Evolutionary conservation across 441 rosid genomes (phyloP).

Genomic region (Kokia cookei): DNA sequence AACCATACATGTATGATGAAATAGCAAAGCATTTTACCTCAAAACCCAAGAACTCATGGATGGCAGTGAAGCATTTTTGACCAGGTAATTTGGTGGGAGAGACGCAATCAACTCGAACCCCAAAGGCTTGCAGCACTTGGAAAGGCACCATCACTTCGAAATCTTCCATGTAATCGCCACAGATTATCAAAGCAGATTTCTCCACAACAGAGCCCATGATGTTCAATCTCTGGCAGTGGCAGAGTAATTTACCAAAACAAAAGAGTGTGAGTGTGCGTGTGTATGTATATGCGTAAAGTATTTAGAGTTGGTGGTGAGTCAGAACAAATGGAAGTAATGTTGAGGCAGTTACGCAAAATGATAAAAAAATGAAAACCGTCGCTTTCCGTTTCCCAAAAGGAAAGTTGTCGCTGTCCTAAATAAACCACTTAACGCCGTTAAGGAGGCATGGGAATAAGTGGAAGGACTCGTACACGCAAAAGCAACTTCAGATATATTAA

Average conservation of each 20-base stretch:
- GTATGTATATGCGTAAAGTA: background rate
- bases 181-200: slow-evolving; percentile 33
- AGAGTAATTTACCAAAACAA: background rate
- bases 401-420: background rate
- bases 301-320: background rate
- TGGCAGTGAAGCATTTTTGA: slow-evolving; percentile 37
- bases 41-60: slow-evolving; percentile 40
- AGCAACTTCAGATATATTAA: no score
- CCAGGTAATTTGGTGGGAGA: slow-evolving; percentile 37
- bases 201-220: slow-evolving; percentile 21
- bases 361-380: background rate
- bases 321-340: background rate
- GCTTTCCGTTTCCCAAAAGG: background rate
- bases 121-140: slow-evolving; percentile 34
- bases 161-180: slow-evolving; percentile 50
- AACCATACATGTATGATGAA: background rate
- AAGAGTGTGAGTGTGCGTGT: background rate
- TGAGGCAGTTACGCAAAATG: background rate
- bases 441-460: background rate
- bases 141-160: slow-evolving; percentile 37
- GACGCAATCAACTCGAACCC: slow-evolving; percentile 35
- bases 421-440: background rate
- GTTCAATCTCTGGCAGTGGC: background rate
- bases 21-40: slow-evolving; percentile 19
- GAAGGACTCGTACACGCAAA: background rate